Conservation (phyloP, 495 filamentous ascomycete species). For the Penicillium pancosmium region DNA sequence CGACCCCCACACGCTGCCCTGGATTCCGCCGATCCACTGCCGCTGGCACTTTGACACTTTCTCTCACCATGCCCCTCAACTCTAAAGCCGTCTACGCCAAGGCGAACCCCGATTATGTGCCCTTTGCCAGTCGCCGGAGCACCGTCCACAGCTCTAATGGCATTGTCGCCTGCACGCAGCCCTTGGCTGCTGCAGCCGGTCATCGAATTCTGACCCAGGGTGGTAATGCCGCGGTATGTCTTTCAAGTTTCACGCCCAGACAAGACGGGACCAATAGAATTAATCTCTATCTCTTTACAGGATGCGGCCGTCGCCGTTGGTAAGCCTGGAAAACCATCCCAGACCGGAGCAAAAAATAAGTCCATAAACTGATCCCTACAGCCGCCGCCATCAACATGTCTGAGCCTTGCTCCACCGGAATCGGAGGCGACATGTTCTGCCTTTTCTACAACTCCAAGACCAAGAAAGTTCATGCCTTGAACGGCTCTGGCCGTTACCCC, state of each 20-base stretch:
- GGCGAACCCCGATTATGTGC: conserved; percentile 57
- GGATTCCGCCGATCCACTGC: too few relatives aligned
- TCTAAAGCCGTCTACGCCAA: conserved; percentile 64
- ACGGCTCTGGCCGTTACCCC: conserved; percentile 86
- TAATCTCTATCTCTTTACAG: conserved; percentile 41
- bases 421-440: conserved; percentile 98
- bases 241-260: too few relatives aligned
- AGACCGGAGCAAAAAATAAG: background rate
- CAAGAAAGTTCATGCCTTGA: conserved; percentile 79
- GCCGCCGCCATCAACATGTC: conserved; percentile 91
- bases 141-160: conserved; percentile 92
- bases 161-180: conserved; percentile 90
- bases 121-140: conserved; percentile 83
- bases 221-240: conserved; percentile 87
- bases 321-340: conserved; percentile 19
- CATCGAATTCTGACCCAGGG: conserved; percentile 80
- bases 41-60: background rate
- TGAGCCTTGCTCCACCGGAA: conserved; percentile 92
- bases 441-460: conserved; percentile 87
- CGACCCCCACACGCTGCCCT: background rate
- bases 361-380: conserved; percentile 13
- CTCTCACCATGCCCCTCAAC: conserved; percentile 57
- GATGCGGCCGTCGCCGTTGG: conserved; percentile 92
- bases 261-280: background rate
- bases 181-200: conserved; percentile 86